These are phyloP conservation scores for Plasmodium sp. DNA, from an alignment of 169 alveolate genomes.

Conservation along the genomic window DNA sequence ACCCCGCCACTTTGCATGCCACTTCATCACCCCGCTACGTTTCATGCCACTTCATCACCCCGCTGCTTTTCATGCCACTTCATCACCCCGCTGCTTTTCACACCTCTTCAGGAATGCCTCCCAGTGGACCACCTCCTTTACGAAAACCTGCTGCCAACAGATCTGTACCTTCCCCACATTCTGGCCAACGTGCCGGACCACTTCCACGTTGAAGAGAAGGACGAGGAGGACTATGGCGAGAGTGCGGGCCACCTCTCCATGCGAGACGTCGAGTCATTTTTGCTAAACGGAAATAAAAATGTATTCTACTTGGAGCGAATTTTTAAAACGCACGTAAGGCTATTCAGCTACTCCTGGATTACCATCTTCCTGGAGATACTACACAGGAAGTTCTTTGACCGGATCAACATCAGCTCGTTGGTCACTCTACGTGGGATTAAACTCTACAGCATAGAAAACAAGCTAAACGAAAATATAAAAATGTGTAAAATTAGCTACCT, in stretches of 20 bases:
- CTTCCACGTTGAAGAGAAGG: slow-evolving; percentile 18
- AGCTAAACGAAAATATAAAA: slow-evolving; percentile 43
- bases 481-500: slow-evolving; percentile 32
- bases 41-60: not conserved
- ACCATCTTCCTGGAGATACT: slow-evolving; percentile 57
- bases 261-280: slow-evolving; percentile 6
- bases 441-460: slow-evolving; percentile 43
- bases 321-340: slow-evolving; percentile 46
- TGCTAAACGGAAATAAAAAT: not conserved
- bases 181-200: slow-evolving; percentile 44
- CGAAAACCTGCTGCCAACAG: slow-evolving; percentile 50
- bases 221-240: not conserved
- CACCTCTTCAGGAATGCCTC: slow-evolving; percentile 19
- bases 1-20: too few relatives aligned
- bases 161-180: slow-evolving; percentile 18
- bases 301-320: slow-evolving; percentile 41
- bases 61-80: not conserved
- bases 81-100: not conserved
- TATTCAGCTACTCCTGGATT: slow-evolving; percentile 59
- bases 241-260: not conserved
- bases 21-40: too few relatives aligned
- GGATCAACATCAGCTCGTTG: slow-evolving; percentile 20
- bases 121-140: slow-evolving; percentile 35
- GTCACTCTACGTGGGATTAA: slow-evolving; percentile 36
- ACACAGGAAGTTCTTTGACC: slow-evolving; percentile 1